A percentile compares a stretch with the other conserved stretches of the same genome.
phyloP scores from a whole-genome alignment of 2,329 filamentous ascomycete genomes.

The Penicillium sp. region DNA sequence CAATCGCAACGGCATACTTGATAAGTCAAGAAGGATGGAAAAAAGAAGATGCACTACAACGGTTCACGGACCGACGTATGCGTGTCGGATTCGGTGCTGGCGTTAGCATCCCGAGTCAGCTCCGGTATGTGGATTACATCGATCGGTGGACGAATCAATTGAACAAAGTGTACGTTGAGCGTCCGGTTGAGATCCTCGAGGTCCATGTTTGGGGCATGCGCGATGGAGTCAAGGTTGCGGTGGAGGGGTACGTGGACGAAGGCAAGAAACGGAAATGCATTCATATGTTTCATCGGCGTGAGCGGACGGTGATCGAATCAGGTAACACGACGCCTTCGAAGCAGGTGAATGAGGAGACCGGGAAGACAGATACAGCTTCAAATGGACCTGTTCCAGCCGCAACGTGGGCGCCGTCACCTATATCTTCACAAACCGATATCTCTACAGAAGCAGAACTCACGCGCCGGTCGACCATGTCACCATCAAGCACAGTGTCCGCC shows the following conservation, averaged over 20 bases:
- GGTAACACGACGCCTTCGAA: constrained; percentile 50
- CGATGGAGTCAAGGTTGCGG: constrained; percentile 80
- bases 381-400: constrained; percentile 1
- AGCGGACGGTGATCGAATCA: constrained; percentile 57
- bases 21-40: constrained; percentile 81
- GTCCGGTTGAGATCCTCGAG: constrained; percentile 80
- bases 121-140: constrained; percentile 84
- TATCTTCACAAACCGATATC: constrained; percentile 16
- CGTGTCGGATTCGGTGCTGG: constrained; percentile 82
- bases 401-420: constrained; percentile 11
- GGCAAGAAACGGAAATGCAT: constrained; percentile 81
- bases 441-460: constrained; percentile 29
- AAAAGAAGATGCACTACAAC: constrained; percentile 60
- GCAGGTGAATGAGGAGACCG: neutral
- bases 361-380: neutral
- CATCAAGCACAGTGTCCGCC: constrained; percentile 59
- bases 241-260: constrained; percentile 85
- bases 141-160: constrained; percentile 74
- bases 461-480: constrained; percentile 33
- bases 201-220: constrained; percentile 86
- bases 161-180: constrained; percentile 77
- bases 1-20: constrained; percentile 81
- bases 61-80: constrained; percentile 85
- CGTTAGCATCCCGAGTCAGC: constrained; percentile 88
- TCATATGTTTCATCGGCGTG: constrained; percentile 72